Evolutionary conservation across 2,329 filamentous ascomycete genomes (phyloP), one percentile per base, ranked within the genome.

Genomic region (Didymella pomorum): DNA sequence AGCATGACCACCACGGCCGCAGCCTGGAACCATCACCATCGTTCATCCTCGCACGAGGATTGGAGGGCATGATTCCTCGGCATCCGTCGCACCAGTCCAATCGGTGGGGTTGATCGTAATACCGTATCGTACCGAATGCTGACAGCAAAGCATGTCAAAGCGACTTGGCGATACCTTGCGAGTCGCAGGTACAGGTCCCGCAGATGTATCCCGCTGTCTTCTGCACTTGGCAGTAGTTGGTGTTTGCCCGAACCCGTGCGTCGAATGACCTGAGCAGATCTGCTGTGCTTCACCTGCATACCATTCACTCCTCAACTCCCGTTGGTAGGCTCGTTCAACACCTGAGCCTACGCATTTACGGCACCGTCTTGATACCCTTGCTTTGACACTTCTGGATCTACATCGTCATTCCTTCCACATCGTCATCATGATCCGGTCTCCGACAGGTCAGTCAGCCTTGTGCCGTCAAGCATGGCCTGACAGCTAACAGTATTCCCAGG

Each of bases 381-480:
- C 20, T 37, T 41, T 42, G 37, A 21, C 28, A 20, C 7, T 20
- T 26, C 16, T 47, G 31, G 5, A 26, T 50, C 12, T 25, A 10
- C 33, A 2, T 4, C 6, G 16, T 31, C 37, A 28, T 5, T 9
- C 37, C 16, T 41, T 33, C 31, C 16, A 52, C 29, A 43, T 48
- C 25, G 21, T 21, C 37, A 55, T 39, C 35, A 70, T 70, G 68
- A 60, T 60, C 28, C 62, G 68, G 50, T 66, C 65, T 42, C 61
- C 58, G 26, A 67, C 65, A 67, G 68, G 68, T 67, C 46, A n/a
- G 61, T 62, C 46, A 23, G 14, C 35, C 12, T 35, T 4, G 8
- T 33, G 0, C 25, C 2, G 28, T 16, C 0, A 0, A 26, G 8
- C n/a, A 39, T 14, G 23, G 3, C 9, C 7, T 5, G 23, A n/a